Evolutionary conservation across 2,329 filamentous ascomycete species (phyloP).

Genomic region (Simplicillium aogashimaense): DNA sequence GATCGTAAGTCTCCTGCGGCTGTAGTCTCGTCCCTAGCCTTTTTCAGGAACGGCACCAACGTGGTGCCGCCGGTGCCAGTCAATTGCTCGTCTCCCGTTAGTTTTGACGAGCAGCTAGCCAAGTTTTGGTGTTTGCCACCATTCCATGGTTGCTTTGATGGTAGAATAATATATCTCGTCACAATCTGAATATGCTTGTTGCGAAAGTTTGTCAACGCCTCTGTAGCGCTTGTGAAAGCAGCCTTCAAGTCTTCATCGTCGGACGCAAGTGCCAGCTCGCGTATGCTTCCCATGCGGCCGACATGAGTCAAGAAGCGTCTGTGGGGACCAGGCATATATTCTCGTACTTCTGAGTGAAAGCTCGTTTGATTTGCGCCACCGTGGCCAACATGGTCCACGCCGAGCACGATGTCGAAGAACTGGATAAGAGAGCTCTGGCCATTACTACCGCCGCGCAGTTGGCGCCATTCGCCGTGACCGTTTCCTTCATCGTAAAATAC

Average conservation of each 20-base stretch:
- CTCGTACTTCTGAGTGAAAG: constrained; percentile 60
- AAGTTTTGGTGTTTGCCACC: constrained; percentile 26
- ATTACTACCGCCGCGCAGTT: constrained; percentile 84
- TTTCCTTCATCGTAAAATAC: constrained; percentile 74
- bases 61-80: constrained; percentile 63
- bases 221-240: constrained; percentile 62
- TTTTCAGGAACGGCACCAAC: constrained; percentile 81
- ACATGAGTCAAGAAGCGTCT: constrained; percentile 67
- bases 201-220: constrained; percentile 65
- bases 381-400: constrained; percentile 59
- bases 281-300: constrained; percentile 61
- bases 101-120: constrained; percentile 30
- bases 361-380: constrained; percentile 23
- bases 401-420: constrained; percentile 81
- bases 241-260: constrained; percentile 33
- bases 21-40: constrained; percentile 73
- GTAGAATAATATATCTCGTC: constrained; percentile 80
- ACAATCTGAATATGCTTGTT: constrained; percentile 88
- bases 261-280: constrained; percentile 52
- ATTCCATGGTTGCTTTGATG: constrained; percentile 40
- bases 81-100: constrained; percentile 35
- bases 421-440: constrained; percentile 89
- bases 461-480: constrained; percentile 56
- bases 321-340: constrained; percentile 85
- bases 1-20: constrained; percentile 15